Evolutionary conservation across 169 alveolate species (phyloP).

Genomic region (Plasmodium billcollinsi): DNA sequence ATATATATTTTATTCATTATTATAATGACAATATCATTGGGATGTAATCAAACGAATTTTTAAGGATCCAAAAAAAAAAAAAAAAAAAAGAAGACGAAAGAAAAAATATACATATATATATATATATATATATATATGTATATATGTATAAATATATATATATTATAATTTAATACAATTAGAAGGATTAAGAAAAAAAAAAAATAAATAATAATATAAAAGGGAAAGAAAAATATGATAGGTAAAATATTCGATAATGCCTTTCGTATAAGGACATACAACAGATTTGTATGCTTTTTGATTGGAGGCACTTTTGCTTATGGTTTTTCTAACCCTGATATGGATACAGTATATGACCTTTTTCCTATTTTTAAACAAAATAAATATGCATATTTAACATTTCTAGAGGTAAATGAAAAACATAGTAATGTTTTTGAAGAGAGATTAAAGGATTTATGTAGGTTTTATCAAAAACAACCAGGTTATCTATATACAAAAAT

Average conservation of each 20-base stretch:
- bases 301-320: constrained; percentile 80
- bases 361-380: constrained; percentile 83
- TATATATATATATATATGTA: too few species aligned
- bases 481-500: constrained; percentile 78
- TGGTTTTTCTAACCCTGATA: constrained; percentile 84
- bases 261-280: constrained; percentile 64
- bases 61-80: neutral
- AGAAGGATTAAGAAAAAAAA: neutral
- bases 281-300: constrained; percentile 50
- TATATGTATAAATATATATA: too few species aligned
- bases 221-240: constrained; percentile 35
- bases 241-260: constrained; percentile 74
- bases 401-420: constrained; percentile 80
- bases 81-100: neutral
- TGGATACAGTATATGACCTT: constrained; percentile 84
- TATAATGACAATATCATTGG: too few species aligned
- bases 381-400: constrained; percentile 83
- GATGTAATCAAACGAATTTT: too few species aligned
- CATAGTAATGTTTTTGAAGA: constrained; percentile 80
- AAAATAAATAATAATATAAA: neutral
- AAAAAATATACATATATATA: too few species aligned
- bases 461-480: constrained; percentile 84
- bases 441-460: constrained; percentile 80
- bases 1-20: too few species aligned
- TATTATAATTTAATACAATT: neutral